phyloP scores from a whole-genome alignment of 495 filamentous ascomycete genomes.

The Xanthoparmelia taractica region DNA sequence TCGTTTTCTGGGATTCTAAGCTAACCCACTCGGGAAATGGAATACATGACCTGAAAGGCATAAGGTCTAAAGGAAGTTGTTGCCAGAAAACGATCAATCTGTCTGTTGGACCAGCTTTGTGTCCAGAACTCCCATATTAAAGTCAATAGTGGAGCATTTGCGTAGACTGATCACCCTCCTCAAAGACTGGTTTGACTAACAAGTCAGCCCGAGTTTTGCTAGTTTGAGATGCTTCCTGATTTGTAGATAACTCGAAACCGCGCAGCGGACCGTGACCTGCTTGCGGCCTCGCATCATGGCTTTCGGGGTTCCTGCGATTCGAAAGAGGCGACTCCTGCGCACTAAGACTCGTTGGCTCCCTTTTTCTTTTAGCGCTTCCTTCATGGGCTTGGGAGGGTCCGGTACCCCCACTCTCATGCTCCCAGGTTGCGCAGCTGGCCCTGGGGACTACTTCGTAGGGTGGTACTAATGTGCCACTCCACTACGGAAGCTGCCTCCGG shows the following conservation, averaged over 20 bases:
- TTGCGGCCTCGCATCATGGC: background rate
- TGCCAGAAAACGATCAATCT: background rate
- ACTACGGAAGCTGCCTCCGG: no score
- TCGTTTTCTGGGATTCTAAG: background rate
- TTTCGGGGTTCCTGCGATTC: background rate
- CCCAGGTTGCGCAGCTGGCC: background rate
- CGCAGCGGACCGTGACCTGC: background rate
- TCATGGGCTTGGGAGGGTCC: background rate
- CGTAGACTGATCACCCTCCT: background rate
- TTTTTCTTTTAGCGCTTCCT: background rate
- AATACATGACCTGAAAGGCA: background rate
- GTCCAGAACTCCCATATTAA: background rate
- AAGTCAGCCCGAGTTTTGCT: background rate
- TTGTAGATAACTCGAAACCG: background rate
- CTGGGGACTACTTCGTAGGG: no score
- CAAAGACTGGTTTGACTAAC: background rate
- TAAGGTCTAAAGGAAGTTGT: background rate
- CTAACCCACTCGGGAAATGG: background rate
- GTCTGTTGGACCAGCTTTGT: background rate
- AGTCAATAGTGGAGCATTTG: background rate
- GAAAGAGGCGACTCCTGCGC: conserved; percentile 4
- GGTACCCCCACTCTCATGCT: background rate
- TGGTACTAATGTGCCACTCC: no score
- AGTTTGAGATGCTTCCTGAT: background rate
- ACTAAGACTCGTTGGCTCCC: background rate